phyloP scores from a whole-genome alignment of 495 filamentous ascomycete species.

The Pseudevernia furfuracea region DNA sequence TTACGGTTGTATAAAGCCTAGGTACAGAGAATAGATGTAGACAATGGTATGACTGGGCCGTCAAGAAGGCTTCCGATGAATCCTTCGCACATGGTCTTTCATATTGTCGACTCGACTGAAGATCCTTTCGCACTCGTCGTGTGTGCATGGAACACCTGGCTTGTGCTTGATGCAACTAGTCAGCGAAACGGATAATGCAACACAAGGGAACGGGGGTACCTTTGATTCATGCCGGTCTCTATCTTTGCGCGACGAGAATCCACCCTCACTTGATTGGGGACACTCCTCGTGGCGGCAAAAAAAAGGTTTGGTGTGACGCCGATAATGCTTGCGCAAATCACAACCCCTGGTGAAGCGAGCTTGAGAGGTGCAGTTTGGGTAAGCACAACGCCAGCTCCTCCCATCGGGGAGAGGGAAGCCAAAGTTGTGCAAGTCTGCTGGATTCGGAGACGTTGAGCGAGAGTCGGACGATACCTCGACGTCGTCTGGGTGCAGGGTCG shows the following conservation, averaged over 20 bases:
- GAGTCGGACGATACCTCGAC: constrained; percentile 21
- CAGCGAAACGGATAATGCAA: not conserved
- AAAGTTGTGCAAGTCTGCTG: constrained; percentile 30
- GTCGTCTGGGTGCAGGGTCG: constrained; percentile 25
- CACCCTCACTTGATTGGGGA: constrained; percentile 46
- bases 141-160: constrained; percentile 50
- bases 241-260: constrained; percentile 60
- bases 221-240: constrained; percentile 50
- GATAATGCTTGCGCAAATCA: constrained; percentile 58
- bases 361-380: constrained; percentile 50
- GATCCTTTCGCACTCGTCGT: constrained; percentile 49
- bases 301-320: constrained; percentile 53
- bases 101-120: constrained; percentile 62
- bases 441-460: constrained; percentile 27
- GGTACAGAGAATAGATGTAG: not conserved
- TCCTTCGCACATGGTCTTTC: constrained; percentile 49
- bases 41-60: not conserved
- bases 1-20: not conserved
- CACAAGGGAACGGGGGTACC: not conserved
- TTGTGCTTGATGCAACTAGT: constrained; percentile 37
- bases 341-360: constrained; percentile 52
- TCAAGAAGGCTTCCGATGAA: constrained; percentile 31
- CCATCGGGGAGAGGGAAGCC: constrained; percentile 35
- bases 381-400: constrained; percentile 48
- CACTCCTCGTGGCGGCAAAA: constrained; percentile 58